These are phyloP conservation scores for Lactarius vividus DNA, from an alignment of 768 basidiomycete genomes.

Conservation along the genomic window DNA sequence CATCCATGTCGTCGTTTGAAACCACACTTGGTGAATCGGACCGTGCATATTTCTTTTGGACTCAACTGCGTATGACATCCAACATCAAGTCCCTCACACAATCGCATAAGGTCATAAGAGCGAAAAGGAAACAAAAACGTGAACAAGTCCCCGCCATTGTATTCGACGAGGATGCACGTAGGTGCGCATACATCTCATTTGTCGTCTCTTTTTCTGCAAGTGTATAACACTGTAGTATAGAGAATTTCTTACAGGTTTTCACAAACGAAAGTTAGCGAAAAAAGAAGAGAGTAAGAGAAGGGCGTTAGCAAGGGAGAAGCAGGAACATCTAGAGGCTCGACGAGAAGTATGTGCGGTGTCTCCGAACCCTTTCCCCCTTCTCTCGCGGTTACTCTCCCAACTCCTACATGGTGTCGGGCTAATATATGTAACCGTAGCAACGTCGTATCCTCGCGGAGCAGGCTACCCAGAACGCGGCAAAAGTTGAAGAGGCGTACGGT, in stretches of 20 bases:
- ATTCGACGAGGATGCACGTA: slow-evolving; percentile 85
- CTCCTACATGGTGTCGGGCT: neutral
- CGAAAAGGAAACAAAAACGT: slow-evolving; percentile 63
- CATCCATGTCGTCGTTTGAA: neutral
- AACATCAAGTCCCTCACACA: slow-evolving; percentile 59
- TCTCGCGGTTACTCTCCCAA: neutral
- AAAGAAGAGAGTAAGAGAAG: slow-evolving; percentile 71
- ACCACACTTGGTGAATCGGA: neutral
- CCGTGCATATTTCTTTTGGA: neutral
- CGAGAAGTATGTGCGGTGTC: slow-evolving; percentile 59
- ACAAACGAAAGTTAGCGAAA: slow-evolving; percentile 86
- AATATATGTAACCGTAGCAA: slow-evolving; percentile 49
- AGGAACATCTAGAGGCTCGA: slow-evolving; percentile 68
- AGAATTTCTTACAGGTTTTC: slow-evolving; percentile 90
- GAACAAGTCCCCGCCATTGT: slow-evolving; percentile 75
- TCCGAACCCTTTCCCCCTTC: neutral
- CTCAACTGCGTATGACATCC: slow-evolving; percentile 30
- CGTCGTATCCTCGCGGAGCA: slow-evolving; percentile 74
- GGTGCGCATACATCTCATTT: slow-evolving; percentile 24
- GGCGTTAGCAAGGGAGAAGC: slow-evolving; percentile 74
- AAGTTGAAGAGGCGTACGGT: slow-evolving; percentile 74
- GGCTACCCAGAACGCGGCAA: slow-evolving; percentile 72
- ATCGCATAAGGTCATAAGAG: slow-evolving; percentile 59
- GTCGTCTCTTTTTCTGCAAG: neutral
- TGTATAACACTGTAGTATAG: slow-evolving; percentile 38